Percentiles rank a stretch among this genome's conserved stretches.
These are phyloP conservation scores for Pachyrhizus erosus DNA, from an alignment of 306 rosid genomes.

Conservation along the genomic window DNA sequence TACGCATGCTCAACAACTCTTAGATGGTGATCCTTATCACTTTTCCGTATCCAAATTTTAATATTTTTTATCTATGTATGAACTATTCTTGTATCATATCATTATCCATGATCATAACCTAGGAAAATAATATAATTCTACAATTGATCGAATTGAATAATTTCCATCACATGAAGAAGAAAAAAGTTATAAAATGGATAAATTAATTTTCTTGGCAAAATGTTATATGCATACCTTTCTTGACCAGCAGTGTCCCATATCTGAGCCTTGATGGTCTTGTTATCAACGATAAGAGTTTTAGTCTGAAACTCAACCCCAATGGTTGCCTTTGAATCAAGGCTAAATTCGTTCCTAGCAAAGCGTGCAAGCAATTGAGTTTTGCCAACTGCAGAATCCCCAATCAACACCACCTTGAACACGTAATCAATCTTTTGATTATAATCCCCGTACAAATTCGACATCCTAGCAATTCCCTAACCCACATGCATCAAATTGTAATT, in stretches of 20 bases:
- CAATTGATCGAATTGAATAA: slow-evolving; percentile 17
- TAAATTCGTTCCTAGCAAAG: slow-evolving; percentile 80
- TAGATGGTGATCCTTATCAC: background rate
- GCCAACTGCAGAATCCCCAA: slow-evolving; percentile 95
- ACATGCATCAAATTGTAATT: background rate
- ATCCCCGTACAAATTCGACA: slow-evolving; percentile 88
- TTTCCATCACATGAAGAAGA: background rate
- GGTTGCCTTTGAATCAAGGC: slow-evolving; percentile 82
- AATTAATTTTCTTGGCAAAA: background rate
- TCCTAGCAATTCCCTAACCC: slow-evolving; percentile 38
- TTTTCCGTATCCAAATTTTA: background rate
- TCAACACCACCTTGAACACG: slow-evolving; percentile 92
- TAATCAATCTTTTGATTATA: slow-evolving; percentile 85
- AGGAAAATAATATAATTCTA: background rate
- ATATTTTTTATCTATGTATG: background rate
- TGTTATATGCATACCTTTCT: slow-evolving; percentile 61
- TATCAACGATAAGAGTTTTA: slow-evolving; percentile 80
- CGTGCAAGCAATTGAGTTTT: slow-evolving; percentile 91
- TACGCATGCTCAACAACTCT: background rate
- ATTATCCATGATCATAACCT: background rate
- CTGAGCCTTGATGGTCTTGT: slow-evolving; percentile 82
- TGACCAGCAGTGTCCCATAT: slow-evolving; percentile 99
- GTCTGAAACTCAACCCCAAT: slow-evolving; percentile 97
- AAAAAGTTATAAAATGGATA: background rate
- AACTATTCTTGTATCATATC: background rate